Conservation (phyloP, 441 rosid genomes). For the Capsella rubella region DNA sequence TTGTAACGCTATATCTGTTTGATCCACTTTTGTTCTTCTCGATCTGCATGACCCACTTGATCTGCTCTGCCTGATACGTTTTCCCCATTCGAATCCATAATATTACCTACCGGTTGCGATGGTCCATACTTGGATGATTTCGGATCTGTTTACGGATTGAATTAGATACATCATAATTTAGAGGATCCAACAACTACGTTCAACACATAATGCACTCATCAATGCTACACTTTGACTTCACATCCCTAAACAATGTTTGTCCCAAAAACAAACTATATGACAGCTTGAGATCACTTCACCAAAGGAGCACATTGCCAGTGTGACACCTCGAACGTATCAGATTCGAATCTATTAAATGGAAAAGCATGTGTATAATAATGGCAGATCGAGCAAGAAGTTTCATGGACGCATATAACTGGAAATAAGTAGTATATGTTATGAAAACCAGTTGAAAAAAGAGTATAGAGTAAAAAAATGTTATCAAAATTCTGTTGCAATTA, state of each 20-base stretch:
- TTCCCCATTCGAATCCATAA: too few relatives aligned
- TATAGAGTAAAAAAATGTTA: too few relatives aligned
- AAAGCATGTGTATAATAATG: not conserved
- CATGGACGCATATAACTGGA: not conserved
- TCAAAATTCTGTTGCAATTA: too few relatives aligned
- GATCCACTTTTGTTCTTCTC: too few relatives aligned
- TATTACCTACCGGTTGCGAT: not conserved
- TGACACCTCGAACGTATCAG: slow-evolving; percentile 9
- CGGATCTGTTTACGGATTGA: too few relatives aligned
- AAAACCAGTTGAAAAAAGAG: too few relatives aligned
- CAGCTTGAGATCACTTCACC: slow-evolving; percentile 21
- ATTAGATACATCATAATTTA: too few relatives aligned
- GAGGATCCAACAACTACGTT: not conserved
- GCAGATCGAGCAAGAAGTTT: slow-evolving; percentile 6
- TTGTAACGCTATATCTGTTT: too few relatives aligned
- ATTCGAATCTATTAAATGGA: slow-evolving; percentile 1
- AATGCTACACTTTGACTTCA: slow-evolving; percentile 1
- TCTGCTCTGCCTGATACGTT: too few relatives aligned
- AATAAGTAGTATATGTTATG: too few relatives aligned
- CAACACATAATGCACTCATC: not conserved
- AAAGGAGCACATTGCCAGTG: not conserved
- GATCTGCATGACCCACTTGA: too few relatives aligned
- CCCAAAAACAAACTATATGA: not conserved
- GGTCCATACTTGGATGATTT: not conserved
- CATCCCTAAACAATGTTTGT: not conserved